Conservation (phyloP, 176 grass and related monocot species). For the Paspalum notatum region DNA sequence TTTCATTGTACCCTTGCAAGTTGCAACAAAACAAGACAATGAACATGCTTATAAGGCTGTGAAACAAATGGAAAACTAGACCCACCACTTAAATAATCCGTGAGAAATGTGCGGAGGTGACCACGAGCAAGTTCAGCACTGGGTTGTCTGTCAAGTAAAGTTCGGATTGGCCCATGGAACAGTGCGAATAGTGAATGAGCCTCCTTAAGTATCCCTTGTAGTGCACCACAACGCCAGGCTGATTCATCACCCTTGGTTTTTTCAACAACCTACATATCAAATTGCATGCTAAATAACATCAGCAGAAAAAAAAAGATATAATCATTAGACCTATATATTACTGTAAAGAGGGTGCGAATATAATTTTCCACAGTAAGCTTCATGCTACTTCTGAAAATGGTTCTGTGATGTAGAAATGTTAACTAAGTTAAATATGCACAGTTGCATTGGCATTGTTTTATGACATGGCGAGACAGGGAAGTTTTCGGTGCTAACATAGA, state of each 20-base stretch:
- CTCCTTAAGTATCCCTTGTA: conserved; percentile 83
- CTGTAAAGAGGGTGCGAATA: background rate
- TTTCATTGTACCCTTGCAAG: background rate
- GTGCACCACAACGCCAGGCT: conserved; percentile 63
- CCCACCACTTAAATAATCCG: conserved; percentile 91
- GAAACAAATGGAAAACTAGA: conserved; percentile 29
- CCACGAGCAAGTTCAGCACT: conserved; percentile 81
- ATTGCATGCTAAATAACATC: conserved; percentile 25
- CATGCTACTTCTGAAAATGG: background rate
- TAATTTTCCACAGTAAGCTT: conserved; percentile 3
- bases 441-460: background rate
- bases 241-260: conserved; percentile 80
- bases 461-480: background rate
- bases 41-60: background rate
- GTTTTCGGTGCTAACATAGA: background rate
- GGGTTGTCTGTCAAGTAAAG: conserved; percentile 85
- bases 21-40: background rate
- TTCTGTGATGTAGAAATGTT: background rate
- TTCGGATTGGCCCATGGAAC: conserved; percentile 78
- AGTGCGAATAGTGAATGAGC: conserved; percentile 85
- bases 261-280: conserved; percentile 75
- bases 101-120: conserved; percentile 79
- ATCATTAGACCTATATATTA: background rate
- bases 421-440: background rate
- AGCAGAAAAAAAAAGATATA: conserved; percentile 12